Percentiles rank a stretch among this genome's conserved stretches.
phyloP scores from a whole-genome alignment of 2,329 filamentous ascomycete species.

The Pestalotiopsis sp. region DNA sequence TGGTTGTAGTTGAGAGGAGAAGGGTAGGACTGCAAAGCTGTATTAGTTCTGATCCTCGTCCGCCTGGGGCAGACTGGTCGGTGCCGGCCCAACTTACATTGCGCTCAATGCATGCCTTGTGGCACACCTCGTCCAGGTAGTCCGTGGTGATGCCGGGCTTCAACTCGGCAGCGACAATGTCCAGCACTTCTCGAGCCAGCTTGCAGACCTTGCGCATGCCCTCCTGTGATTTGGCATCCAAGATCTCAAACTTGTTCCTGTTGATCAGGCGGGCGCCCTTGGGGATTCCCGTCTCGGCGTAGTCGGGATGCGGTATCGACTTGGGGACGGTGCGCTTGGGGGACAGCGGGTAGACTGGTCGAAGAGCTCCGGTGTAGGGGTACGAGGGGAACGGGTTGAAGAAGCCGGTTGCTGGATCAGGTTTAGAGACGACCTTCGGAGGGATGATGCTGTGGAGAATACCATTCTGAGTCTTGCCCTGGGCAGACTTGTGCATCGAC shows the following conservation, averaged over 20 bases:
- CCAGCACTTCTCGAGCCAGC: conserved; percentile 71
- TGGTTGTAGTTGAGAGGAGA: conserved; percentile 93
- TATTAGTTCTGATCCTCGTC: background rate
- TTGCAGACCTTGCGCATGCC: conserved; percentile 76
- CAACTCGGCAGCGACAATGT: conserved; percentile 69
- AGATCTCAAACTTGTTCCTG: conserved; percentile 75
- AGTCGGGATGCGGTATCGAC: conserved; percentile 83
- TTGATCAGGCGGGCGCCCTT: conserved; percentile 63
- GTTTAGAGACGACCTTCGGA: conserved; percentile 86
- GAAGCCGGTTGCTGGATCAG: conserved; percentile 84
- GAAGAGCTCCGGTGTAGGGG: conserved; percentile 76
- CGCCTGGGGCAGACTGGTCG: background rate
- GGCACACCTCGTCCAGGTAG: conserved; percentile 74
- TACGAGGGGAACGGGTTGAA: conserved; percentile 94
- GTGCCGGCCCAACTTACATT: conserved; percentile 57
- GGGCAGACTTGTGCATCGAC: conserved; percentile 73
- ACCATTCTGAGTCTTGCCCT: conserved; percentile 55
- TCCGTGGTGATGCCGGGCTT: conserved; percentile 76
- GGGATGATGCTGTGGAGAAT: conserved; percentile 74
- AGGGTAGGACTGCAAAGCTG: conserved; percentile 77
- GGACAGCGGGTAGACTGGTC: conserved; percentile 87
- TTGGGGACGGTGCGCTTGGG: conserved; percentile 73
- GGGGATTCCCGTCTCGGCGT: conserved; percentile 80
- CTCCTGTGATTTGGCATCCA: conserved; percentile 67
- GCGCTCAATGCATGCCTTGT: conserved; percentile 75